Evolutionary conservation across 805 yeast species (phyloP).

Genomic region (Saturnispora halmiae): DNA sequence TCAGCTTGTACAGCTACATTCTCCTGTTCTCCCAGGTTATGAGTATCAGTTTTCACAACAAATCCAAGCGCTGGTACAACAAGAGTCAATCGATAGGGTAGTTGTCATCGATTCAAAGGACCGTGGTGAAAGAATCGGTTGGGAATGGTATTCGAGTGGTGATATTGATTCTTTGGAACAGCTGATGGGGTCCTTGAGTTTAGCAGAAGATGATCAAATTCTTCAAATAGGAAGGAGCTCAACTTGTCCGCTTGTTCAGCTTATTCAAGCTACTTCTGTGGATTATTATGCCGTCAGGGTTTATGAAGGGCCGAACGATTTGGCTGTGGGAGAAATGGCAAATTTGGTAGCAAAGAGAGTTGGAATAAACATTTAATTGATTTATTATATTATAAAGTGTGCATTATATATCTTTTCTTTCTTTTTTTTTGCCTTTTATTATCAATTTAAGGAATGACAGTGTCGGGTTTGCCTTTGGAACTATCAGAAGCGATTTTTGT

Average conservation of each 20-base stretch:
- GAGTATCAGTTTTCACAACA: conserved; percentile 12
- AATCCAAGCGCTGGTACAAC: not conserved
- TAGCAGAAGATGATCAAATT: not conserved
- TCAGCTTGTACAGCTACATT: conserved; percentile 13
- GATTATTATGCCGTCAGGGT: conserved; percentile 12
- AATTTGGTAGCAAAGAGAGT: conserved; percentile 3
- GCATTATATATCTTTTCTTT: not conserved
- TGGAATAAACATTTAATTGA: not conserved
- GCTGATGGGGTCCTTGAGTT: not conserved
- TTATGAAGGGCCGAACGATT: conserved; percentile 12
- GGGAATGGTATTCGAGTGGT: conserved; percentile 1
- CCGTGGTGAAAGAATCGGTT: conserved; percentile 8
- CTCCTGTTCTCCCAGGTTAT: conserved; percentile 14
- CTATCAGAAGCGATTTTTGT: conserved; percentile 2
- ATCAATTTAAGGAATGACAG: not conserved
- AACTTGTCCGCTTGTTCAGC: conserved; percentile 1
- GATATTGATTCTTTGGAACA: conserved; percentile 2
- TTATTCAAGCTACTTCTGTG: not conserved
- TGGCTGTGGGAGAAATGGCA: conserved; percentile 6
- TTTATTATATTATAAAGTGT: no score
- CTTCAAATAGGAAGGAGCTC: not conserved
- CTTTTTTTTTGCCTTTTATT: not conserved
- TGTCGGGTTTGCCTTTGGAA: not conserved
- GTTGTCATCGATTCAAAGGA: conserved; percentile 11
- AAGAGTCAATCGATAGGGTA: conserved; percentile 1